A percentile compares a stretch with the other conserved stretches of the same genome.
Evolutionary conservation across 345 rosid genomes (phyloP).

Genomic region (Dipteronia sinensis): DNA sequence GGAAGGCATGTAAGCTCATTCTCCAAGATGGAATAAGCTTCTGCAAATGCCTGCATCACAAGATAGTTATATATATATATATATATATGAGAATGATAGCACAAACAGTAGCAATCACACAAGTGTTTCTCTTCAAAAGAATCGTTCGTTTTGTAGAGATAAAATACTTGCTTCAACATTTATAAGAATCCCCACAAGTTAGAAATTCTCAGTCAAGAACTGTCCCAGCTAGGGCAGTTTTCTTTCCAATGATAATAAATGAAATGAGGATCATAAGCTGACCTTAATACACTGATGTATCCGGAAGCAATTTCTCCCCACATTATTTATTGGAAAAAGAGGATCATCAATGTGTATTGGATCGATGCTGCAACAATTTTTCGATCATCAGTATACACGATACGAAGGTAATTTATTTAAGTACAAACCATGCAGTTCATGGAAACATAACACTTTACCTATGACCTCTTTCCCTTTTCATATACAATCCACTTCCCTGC

Average conservation of each 20-base stretch:
- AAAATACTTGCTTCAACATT: neutral
- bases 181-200: neutral
- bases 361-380: constrained; percentile 65
- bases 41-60: constrained; percentile 86
- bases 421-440: constrained; percentile 17
- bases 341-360: constrained; percentile 97
- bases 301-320: constrained; percentile 97
- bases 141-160: neutral
- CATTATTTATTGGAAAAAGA: constrained; percentile 87
- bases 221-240: neutral
- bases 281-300: constrained; percentile 99
- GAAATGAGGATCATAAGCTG: constrained; percentile 20
- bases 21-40: constrained; percentile 83
- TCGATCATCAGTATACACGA: constrained; percentile 24
- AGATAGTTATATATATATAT: constrained; percentile 8
- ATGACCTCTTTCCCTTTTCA: constrained; percentile 86
- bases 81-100: constrained; percentile 9
- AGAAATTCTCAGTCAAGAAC: neutral
- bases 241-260: constrained; percentile 15
- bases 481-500: constrained; percentile 88
- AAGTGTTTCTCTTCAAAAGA: neutral
- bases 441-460: constrained; percentile 53
- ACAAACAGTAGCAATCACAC: constrained; percentile 13
- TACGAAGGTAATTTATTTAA: constrained; percentile 14
- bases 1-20: constrained; percentile 62